Conservation (phyloP, 495 filamentous ascomycete genomes). For the Tuber aestivum region DNA sequence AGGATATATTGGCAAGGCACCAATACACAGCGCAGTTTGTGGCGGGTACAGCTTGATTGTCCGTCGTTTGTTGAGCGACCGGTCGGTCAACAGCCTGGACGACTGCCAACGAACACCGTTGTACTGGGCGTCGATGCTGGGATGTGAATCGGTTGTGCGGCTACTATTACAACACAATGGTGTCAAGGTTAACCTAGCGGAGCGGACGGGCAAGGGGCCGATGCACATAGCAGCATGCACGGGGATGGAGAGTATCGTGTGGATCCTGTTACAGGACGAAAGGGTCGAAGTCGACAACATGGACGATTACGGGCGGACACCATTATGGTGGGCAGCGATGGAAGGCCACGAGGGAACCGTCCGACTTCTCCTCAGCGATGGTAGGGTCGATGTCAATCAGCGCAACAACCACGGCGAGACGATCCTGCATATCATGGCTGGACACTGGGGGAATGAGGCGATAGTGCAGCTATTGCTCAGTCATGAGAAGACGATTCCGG, state of each 20-base stretch:
- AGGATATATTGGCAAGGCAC: background rate
- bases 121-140: background rate
- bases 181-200: background rate
- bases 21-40: background rate
- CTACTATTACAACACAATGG: background rate
- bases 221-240: background rate
- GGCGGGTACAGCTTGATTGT: background rate
- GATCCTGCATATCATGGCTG: background rate
- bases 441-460: background rate
- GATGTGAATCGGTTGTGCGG: background rate
- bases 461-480: background rate
- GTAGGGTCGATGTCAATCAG: constrained; percentile 3
- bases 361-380: background rate
- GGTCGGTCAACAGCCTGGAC: background rate
- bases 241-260: background rate
- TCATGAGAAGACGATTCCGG: background rate
- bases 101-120: background rate
- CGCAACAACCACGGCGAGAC: background rate
- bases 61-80: background rate
- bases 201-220: background rate
- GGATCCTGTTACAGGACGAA: background rate
- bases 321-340: constrained; percentile 1
- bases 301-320: background rate
- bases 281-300: background rate
- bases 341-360: background rate